phyloP scores from a whole-genome alignment of 2,329 filamentous ascomycete species.

The Amphichorda felina region DNA sequence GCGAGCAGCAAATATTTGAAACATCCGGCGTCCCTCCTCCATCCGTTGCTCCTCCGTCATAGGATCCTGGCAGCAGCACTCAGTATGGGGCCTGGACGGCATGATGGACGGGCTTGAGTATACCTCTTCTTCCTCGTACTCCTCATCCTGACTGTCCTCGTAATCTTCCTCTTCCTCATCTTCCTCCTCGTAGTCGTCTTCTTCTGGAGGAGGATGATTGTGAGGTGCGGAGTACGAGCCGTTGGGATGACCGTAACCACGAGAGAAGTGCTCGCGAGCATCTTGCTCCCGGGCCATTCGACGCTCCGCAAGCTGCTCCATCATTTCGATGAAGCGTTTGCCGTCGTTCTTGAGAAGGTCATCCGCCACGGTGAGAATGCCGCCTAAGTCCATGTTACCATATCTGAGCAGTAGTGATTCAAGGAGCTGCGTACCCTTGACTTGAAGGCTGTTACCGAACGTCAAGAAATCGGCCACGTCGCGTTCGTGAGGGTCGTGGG shows the following conservation, averaged over 20 bases:
- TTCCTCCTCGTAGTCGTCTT: slow-evolving; percentile 63
- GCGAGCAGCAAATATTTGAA: slow-evolving; percentile 95
- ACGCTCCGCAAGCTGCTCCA: slow-evolving; percentile 96
- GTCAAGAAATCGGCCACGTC: slow-evolving; percentile 83
- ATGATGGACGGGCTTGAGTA: slow-evolving; percentile 29
- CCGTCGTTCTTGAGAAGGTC: slow-evolving; percentile 98
- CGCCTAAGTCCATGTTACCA: slow-evolving; percentile 55
- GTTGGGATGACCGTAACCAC: slow-evolving; percentile 48
- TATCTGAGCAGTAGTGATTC: slow-evolving; percentile 29
- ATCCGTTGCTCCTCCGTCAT: slow-evolving; percentile 98
- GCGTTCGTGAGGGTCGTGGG: slow-evolving; percentile 46
- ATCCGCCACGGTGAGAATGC: slow-evolving; percentile 96
- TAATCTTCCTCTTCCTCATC: slow-evolving; percentile 51
- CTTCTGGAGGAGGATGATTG: slow-evolving; percentile 65
- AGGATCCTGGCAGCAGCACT: slow-evolving; percentile 57
- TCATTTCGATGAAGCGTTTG: slow-evolving; percentile 99
- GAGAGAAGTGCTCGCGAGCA: slow-evolving; percentile 50
- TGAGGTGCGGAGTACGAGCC: slow-evolving; percentile 48
- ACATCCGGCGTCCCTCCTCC: slow-evolving; percentile 97
- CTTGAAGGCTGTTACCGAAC: slow-evolving; percentile 93
- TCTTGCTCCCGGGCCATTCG: slow-evolving; percentile 96
- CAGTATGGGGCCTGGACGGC: slow-evolving; percentile 27
- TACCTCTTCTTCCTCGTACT: slow-evolving; percentile 71
- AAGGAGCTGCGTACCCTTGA: slow-evolving; percentile 57
- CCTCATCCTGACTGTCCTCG: slow-evolving; percentile 49